Percentiles rank a stretch among this genome's conserved stretches.
Conservation (phyloP, 2,329 filamentous ascomycete species). For the Scedosporium boydii region DNA sequence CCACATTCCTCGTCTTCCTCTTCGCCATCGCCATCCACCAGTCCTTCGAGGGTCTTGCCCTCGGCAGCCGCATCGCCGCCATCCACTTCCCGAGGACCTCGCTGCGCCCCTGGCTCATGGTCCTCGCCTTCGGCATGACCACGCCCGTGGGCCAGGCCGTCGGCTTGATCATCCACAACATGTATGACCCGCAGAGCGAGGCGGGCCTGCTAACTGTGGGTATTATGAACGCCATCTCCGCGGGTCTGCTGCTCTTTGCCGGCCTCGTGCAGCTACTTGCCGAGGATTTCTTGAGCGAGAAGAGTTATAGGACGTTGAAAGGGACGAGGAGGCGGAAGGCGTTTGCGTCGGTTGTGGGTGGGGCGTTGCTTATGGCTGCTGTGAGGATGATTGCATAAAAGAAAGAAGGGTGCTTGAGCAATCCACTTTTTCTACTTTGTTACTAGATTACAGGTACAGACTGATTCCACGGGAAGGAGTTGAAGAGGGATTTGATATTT, state of each 20-base stretch:
- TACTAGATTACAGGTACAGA: background rate
- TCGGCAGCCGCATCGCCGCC: constrained; percentile 76
- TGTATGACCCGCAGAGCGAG: constrained; percentile 72
- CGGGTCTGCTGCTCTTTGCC: constrained; percentile 71
- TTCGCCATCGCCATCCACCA: constrained; percentile 78
- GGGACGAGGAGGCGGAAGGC: constrained; percentile 54
- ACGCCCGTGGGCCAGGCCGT: constrained; percentile 80
- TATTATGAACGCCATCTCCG: constrained; percentile 78
- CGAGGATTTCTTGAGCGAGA: constrained; percentile 72
- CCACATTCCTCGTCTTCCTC: constrained; percentile 69
- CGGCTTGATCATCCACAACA: constrained; percentile 63
- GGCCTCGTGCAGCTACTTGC: constrained; percentile 76
- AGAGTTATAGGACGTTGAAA: constrained; percentile 59
- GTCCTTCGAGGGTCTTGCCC: constrained; percentile 79
- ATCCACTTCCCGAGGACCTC: constrained; percentile 69
- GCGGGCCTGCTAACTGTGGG: constrained; percentile 73
- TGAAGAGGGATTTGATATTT: background rate
- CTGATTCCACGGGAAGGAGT: background rate
- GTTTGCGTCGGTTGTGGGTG: constrained; percentile 52
- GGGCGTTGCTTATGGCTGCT: constrained; percentile 59
- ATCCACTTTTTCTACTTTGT: background rate
- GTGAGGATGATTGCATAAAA: constrained; percentile 62
- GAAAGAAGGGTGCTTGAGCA: background rate
- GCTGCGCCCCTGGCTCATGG: constrained; percentile 74
- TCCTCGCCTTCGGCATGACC: constrained; percentile 64